Percentiles rank a stretch among this genome's conserved stretches.
These are phyloP conservation scores for Asterochloris erici DNA, from an alignment of 139 green algal genomes.

Conservation along the genomic window DNA sequence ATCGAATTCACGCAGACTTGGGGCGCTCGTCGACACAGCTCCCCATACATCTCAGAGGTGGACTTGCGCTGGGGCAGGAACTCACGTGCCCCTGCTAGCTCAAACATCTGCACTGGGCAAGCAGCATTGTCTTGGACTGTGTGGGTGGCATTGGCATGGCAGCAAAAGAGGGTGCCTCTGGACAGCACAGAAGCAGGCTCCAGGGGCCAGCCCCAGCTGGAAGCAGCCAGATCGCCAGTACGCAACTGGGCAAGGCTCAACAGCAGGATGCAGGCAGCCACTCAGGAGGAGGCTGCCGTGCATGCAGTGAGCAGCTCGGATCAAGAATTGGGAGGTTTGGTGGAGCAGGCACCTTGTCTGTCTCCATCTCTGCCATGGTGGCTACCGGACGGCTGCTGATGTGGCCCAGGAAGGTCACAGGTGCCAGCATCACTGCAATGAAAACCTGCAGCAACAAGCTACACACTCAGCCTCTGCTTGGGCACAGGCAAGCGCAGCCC, in stretches of 20 bases:
- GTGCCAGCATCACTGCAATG: conserved; percentile 54
- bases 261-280: conserved; percentile 7
- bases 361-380: conserved; percentile 28
- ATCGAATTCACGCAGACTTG: conserved; percentile 42
- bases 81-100: conserved; percentile 32
- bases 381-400: conserved; percentile 31
- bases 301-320: too few relatives aligned
- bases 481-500: neutral
- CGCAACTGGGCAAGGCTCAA: conserved; percentile 22
- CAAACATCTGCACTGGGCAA: conserved; percentile 28
- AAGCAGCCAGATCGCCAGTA: neutral
- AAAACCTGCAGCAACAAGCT: conserved; percentile 21
- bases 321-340: neutral
- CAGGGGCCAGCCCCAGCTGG: conserved; percentile 19
- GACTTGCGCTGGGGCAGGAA: conserved; percentile 43
- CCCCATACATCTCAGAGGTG: conserved; percentile 27
- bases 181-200: neutral
- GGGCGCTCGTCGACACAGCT: conserved; percentile 30
- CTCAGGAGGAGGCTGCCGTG: too few relatives aligned
- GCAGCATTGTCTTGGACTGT: neutral
- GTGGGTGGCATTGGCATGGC: neutral
- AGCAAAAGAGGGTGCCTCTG: neutral
- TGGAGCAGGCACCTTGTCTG: conserved; percentile 27
- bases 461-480: neutral
- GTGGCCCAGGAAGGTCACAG: conserved; percentile 54